These are phyloP conservation scores for Tremella mesenterica DNA, from an alignment of 768 basidiomycete species.

Conservation along the genomic window DNA sequence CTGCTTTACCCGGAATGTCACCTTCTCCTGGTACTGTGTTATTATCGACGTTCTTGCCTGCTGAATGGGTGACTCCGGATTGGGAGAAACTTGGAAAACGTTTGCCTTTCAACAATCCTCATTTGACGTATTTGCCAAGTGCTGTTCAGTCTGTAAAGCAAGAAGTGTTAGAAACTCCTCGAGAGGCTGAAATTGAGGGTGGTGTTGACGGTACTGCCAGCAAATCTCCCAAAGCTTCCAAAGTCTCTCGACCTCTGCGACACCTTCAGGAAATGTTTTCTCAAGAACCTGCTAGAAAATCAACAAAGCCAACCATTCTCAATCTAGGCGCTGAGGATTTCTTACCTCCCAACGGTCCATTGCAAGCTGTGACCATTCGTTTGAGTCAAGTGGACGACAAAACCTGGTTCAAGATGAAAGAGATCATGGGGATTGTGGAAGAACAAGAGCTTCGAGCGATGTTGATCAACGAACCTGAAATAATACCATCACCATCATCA, in stretches of 20 bases:
- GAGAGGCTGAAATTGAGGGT: neutral
- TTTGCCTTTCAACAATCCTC: conserved; percentile 27
- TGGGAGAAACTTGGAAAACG: conserved; percentile 28
- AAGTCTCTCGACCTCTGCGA: no score
- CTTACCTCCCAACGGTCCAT: conserved; percentile 13
- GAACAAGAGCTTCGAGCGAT: conserved; percentile 11
- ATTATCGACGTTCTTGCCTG: conserved; percentile 22
- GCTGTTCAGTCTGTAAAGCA: conserved; percentile 23
- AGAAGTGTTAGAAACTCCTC: neutral
- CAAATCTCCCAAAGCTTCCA: no score
- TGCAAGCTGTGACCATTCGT: conserved; percentile 28
- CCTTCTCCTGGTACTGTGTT: conserved; percentile 15
- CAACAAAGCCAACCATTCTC: conserved; percentile 4
- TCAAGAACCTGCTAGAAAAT: neutral
- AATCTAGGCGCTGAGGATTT: conserved; percentile 22
- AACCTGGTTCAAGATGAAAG: conserved; percentile 26
- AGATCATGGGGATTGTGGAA: conserved; percentile 12
- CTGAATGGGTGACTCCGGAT: conserved; percentile 16
- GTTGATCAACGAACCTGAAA: conserved; percentile 15
- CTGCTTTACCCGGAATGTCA: conserved; percentile 4
- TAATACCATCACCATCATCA: no score
- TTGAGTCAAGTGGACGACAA: conserved; percentile 19
- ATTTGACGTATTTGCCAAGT: no score
- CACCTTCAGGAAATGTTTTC: no score
- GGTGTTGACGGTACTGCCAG: no score